Evolutionary conservation across 352 stramenopile genomes (phyloP), one percentile per base, ranked within the genome.

Genomic region (Pythium angustatum): DNA sequence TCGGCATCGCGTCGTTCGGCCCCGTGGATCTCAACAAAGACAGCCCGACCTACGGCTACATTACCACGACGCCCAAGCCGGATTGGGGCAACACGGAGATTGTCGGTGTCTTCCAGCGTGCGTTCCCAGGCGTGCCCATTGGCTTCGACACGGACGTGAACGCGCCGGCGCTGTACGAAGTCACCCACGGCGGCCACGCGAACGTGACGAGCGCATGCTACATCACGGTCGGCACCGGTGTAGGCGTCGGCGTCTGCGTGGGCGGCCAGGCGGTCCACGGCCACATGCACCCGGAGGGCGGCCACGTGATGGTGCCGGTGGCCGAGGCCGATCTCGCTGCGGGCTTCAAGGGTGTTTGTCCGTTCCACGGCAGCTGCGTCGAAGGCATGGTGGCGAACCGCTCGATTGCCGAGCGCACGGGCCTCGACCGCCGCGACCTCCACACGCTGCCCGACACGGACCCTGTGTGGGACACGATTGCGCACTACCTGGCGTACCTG

Each of bases 111-210:
- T 86, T 97, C 59, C 70, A 89, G 68, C 81, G 83, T 54, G 83
- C 76, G 34, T 95, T 92, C 68, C 84, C 82, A 14, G 73, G 56
- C 45, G 71, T 90, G 21, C 80, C 87, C 14, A 85, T 98, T 8
- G 81, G 81, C 54, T 98, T 99, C 71, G 97, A 99, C 68, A 99
- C 97, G 36, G 97, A 99, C 73, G 97, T 99, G 52, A 99, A 99
- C 79, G 97, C 96, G 19, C 96, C 96, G 0, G 96, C 96, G 14
- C 76, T 98, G 26, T 97, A 97, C 56, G 96, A 99, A 69, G 97
- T 93, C 67, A 76, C 68, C 8, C 79, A 92, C 69, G 81, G 84
- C n/a, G 78, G 81, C 62, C 87, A 96, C 76, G 79, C 83, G 27
- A 65, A 87, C 48, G 80, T 94, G 51, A 72, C 77, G 28, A 94